Evolutionary conservation across 192 early-diverging fungal genomes (phyloP), one percentile per base, ranked within the genome.

Genomic region (Kappamyces sp.): DNA sequence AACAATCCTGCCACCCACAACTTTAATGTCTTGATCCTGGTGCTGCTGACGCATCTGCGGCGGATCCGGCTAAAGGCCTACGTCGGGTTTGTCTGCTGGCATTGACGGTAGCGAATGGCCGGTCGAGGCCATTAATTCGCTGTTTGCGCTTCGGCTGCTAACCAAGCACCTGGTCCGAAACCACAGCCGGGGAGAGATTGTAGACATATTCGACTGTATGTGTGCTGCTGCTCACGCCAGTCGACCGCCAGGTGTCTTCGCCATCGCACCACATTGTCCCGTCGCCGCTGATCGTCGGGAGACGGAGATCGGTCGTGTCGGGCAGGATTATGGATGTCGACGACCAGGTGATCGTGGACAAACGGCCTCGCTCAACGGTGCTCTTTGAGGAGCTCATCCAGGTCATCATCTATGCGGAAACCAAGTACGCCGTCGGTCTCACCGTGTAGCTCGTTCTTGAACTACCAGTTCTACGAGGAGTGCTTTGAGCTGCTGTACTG

Each of bases 91-190:
- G 58, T 4, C 53, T 23, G 42, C 31, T 3, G 35, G 33, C 32
- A 46, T 44, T 55, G 34, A 5, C 5, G 55, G 15, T 68, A 87
- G 86, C 40, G 73, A 72, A 51, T 82, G 87, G 68, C 71, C 84
- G 52, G 52, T 57, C 35, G 73, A 80, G 51, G 70, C 84, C 31
- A 83, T 83, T 65, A 89, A 89, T 58, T 73, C 86, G 12, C 63
- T 89, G 49, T 84, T 86, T 60, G 40, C 85, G 41, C 70, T 83
- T 3, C 73, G 84, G 39, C 57, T 85, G 4, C 84, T 86, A 58
- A 60, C 76, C n/a, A 86, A 86, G 55, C 78, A 87, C 60, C 84
- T 87, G 65, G 70, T 83, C 23, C 74, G 74, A 9, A 80, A 84
- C 63, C 55, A 85, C 46, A 69, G 67, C 3, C 67, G 67, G 40